These are phyloP conservation scores for Peltaster fructicola DNA, from an alignment of 2,329 filamentous ascomycete species.

Conservation along the genomic window DNA sequence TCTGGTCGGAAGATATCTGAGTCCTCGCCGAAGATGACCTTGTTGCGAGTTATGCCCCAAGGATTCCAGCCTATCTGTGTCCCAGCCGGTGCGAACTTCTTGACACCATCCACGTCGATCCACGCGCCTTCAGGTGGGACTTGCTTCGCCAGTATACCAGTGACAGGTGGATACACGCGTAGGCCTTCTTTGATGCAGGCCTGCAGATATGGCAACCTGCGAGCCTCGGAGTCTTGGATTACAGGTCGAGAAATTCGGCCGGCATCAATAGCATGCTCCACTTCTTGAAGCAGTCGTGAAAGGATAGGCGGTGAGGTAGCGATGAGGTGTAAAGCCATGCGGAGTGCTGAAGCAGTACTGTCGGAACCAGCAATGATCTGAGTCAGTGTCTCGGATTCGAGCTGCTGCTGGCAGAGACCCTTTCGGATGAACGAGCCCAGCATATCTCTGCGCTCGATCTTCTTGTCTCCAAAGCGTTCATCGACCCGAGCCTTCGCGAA, in stretches of 20 bases:
- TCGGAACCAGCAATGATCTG: constrained; percentile 39
- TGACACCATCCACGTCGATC: constrained; percentile 19
- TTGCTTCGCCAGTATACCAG: constrained; percentile 20
- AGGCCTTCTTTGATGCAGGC: constrained; percentile 32
- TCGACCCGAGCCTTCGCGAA: constrained; percentile 30
- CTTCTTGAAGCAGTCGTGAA: constrained; percentile 28
- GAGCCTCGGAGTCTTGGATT: constrained; percentile 31
- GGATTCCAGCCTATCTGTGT: constrained; percentile 23
- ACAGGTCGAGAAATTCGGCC: constrained; percentile 25
- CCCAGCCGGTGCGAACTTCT: constrained; percentile 20
- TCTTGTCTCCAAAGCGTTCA: constrained; percentile 28
- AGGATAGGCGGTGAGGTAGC: constrained; percentile 33
- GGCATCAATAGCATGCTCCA: constrained; percentile 22
- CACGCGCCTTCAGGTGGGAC: constrained; percentile 18
- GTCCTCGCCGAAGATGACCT: constrained; percentile 21
- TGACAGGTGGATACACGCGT: constrained; percentile 27
- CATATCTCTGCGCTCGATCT: constrained; percentile 33
- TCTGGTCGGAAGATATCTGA: constrained; percentile 22
- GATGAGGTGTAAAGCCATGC: constrained; percentile 35
- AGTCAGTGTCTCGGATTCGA: constrained; percentile 26
- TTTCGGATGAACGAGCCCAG: constrained; percentile 34
- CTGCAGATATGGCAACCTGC: constrained; percentile 26
- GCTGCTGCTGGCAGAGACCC: constrained; percentile 24
- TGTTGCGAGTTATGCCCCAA: constrained; percentile 21
- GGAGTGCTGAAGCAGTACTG: constrained; percentile 38